Evolutionary conservation across 2,329 filamentous ascomycete genomes (phyloP).

Genomic region (Fusarium tupiense): DNA sequence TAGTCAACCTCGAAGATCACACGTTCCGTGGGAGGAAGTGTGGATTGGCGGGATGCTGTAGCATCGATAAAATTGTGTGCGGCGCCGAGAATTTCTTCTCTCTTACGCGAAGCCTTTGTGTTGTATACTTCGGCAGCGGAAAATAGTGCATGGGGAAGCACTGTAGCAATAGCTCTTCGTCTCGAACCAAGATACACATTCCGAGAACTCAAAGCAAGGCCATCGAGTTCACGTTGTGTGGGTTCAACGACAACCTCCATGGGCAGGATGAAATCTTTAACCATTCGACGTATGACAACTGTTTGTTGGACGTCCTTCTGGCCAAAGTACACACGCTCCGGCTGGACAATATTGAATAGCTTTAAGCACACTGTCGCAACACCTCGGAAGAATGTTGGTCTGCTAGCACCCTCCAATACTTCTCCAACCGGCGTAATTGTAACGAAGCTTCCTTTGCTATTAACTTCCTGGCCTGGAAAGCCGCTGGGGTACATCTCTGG

Average conservation of each 20-base stretch:
- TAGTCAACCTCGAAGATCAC: slow-evolving; percentile 89
- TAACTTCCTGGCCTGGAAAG: slow-evolving; percentile 74
- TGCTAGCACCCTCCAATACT: slow-evolving; percentile 82
- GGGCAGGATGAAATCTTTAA: slow-evolving; percentile 85
- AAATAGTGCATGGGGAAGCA: slow-evolving; percentile 74
- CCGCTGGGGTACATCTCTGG: slow-evolving; percentile 88
- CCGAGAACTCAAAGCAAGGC: slow-evolving; percentile 88
- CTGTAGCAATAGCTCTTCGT: slow-evolving; percentile 75
- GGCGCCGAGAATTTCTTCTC: slow-evolving; percentile 76
- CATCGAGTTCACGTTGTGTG: slow-evolving; percentile 81
- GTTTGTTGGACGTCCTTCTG: slow-evolving; percentile 99
- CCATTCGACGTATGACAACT: slow-evolving; percentile 86
- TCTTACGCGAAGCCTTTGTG: slow-evolving; percentile 58
- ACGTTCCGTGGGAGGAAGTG: slow-evolving; percentile 66
- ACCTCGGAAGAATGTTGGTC: slow-evolving; percentile 95
- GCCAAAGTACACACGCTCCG: slow-evolving; percentile 86
- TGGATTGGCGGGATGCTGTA: slow-evolving; percentile 69
- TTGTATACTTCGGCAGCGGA: slow-evolving; percentile 76
- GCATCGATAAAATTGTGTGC: slow-evolving; percentile 69
- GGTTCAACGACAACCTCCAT: slow-evolving; percentile 77
- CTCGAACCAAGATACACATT: slow-evolving; percentile 91
- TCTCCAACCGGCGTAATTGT: slow-evolving; percentile 86
- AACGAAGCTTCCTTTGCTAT: slow-evolving; percentile 87
- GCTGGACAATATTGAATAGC: slow-evolving; percentile 60
- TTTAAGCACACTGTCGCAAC: slow-evolving; percentile 98